Conservation (phyloP, 2,329 filamentous ascomycete species). For the Alternaria conjuncta region DNA sequence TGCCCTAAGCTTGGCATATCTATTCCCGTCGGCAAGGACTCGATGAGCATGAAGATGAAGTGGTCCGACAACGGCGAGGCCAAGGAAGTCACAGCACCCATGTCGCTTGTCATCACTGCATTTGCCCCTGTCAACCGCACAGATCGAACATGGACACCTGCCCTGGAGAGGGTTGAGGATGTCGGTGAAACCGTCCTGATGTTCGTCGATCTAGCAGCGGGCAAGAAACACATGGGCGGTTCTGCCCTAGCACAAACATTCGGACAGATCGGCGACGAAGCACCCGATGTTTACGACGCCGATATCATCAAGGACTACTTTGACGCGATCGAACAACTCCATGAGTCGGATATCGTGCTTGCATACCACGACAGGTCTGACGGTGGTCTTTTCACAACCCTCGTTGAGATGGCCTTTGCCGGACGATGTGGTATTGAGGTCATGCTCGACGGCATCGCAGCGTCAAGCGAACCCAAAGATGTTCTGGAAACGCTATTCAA, state of each 20-base stretch:
- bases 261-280: slow-evolving; percentile 81
- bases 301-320: slow-evolving; percentile 88
- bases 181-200: slow-evolving; percentile 88
- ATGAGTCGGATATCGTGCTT: slow-evolving; percentile 75
- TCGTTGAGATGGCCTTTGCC: slow-evolving; percentile 98
- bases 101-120: slow-evolving; percentile 89
- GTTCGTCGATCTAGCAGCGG: slow-evolving; percentile 87
- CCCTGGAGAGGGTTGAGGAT: slow-evolving; percentile 80
- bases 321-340: slow-evolving; percentile 76
- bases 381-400: slow-evolving; percentile 86
- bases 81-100: slow-evolving; percentile 89
- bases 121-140: slow-evolving; percentile 86
- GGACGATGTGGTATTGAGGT: slow-evolving; percentile 88
- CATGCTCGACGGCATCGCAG: slow-evolving; percentile 74
- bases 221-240: slow-evolving; percentile 82
- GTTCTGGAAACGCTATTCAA: slow-evolving; percentile 87
- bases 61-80: slow-evolving; percentile 72
- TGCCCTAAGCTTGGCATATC: slow-evolving; percentile 89
- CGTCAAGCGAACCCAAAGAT: slow-evolving; percentile 66
- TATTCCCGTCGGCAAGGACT: slow-evolving; percentile 97
- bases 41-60: slow-evolving; percentile 97
- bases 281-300: slow-evolving; percentile 83
- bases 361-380: slow-evolving; percentile 96
- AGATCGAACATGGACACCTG: slow-evolving; percentile 90
- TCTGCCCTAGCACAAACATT: slow-evolving; percentile 91